These are phyloP conservation scores for Murraya paniculata DNA, from an alignment of 345 rosid species.

Conservation along the genomic window DNA sequence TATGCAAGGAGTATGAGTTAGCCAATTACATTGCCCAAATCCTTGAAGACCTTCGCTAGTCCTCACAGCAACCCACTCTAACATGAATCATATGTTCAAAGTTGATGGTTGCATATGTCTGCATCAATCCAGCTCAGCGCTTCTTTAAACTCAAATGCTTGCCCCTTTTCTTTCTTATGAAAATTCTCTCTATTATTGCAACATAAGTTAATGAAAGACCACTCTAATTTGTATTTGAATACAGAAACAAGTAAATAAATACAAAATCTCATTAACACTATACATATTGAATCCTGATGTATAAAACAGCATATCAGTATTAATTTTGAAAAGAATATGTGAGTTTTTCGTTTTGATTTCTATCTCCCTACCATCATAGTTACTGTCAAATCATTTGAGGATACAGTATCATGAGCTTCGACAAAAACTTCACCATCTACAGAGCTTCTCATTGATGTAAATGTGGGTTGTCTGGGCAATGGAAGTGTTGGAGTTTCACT, in stretches of 20 bases:
- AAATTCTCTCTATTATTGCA: neutral
- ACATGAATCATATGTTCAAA: neutral
- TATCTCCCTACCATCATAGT: constrained; percentile 53
- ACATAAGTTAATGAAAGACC: constrained; percentile 1
- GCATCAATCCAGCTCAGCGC: constrained; percentile 17
- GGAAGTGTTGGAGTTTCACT: constrained; percentile 57
- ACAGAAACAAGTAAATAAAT: neutral
- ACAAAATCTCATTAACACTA: neutral
- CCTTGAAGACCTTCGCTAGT: neutral
- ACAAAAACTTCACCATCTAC: constrained; percentile 29
- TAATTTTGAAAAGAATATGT: neutral
- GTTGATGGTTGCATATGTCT: neutral
- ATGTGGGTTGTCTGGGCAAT: constrained; percentile 56
- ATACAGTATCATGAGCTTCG: constrained; percentile 42
- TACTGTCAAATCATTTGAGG: constrained; percentile 57
- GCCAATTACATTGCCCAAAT: neutral
- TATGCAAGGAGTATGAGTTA: neutral
- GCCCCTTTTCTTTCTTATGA: neutral
- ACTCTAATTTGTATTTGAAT: neutral
- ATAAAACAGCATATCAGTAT: neutral
- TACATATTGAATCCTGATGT: neutral
- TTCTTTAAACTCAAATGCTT: constrained; percentile 1
- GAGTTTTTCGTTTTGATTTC: neutral
- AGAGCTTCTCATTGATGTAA: constrained; percentile 45
- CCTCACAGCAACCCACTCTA: neutral